phyloP scores from a whole-genome alignment of 768 basidiomycete species.

The Amanita inopinata region DNA sequence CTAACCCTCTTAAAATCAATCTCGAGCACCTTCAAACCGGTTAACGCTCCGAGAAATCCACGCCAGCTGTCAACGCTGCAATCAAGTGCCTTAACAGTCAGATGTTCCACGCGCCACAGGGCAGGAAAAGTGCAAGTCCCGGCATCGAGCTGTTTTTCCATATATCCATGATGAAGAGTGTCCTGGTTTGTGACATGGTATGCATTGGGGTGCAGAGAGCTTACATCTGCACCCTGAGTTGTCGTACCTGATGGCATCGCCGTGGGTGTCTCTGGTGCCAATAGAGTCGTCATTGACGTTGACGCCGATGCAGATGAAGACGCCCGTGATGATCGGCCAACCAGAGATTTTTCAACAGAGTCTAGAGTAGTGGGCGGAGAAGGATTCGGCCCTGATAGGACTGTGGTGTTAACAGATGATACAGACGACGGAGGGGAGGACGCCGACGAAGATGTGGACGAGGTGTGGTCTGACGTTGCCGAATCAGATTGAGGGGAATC shows the following conservation, averaged over 20 bases:
- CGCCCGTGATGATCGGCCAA: not conserved
- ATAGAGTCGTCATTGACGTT: not conserved
- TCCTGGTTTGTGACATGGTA: not conserved
- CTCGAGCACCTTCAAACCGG: conserved; percentile 28
- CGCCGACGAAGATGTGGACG: not conserved
- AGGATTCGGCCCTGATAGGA: not conserved
- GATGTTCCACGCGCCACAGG: conserved; percentile 23
- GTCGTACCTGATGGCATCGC: not conserved
- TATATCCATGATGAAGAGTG: not conserved
- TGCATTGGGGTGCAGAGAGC: not conserved
- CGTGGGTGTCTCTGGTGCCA: not conserved
- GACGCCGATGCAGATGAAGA: not conserved
- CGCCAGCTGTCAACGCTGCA: conserved; percentile 26
- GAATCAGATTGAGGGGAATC: conserved; percentile 3
- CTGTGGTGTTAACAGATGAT: not conserved
- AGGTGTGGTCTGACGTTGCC: not conserved
- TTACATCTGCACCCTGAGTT: not conserved
- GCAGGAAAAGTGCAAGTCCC: conserved; percentile 17
- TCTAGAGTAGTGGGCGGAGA: not conserved
- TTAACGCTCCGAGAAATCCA: conserved; percentile 24
- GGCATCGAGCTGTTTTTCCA: not conserved
- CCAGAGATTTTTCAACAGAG: not conserved
- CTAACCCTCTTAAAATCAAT: conserved; percentile 31
- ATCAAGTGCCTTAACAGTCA: conserved; percentile 33
- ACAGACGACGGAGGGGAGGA: conserved; percentile 4